Conservation (phyloP, 345 rosid genomes). For the Lumnitzera littorea region DNA sequence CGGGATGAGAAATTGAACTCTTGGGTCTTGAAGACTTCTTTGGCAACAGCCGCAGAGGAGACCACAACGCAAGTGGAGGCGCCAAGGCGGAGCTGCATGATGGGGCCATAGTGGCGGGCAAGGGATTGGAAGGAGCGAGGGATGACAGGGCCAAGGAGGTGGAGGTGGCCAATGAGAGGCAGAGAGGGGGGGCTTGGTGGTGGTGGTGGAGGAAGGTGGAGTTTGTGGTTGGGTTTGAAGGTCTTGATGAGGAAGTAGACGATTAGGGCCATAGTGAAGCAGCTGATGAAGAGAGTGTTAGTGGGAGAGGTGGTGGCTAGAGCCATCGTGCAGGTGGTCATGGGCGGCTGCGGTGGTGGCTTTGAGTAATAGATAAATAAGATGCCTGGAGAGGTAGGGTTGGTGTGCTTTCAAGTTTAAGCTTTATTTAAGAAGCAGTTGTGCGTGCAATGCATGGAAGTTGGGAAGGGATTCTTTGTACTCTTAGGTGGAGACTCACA, state of each 20-base stretch:
- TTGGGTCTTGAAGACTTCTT: conserved; percentile 22
- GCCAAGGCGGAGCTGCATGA: conserved; percentile 26
- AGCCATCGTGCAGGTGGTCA: too few relatives aligned
- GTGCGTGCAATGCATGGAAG: too few relatives aligned
- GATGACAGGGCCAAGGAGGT: conserved; percentile 22
- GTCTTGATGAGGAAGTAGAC: conserved; percentile 10
- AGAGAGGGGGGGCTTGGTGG: conserved; percentile 38
- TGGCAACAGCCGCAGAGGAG: conserved; percentile 16
- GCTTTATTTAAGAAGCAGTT: too few relatives aligned
- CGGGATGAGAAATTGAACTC: conserved; percentile 28
- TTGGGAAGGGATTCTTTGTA: too few relatives aligned
- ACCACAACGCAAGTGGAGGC: conserved; percentile 19
- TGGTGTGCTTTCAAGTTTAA: too few relatives aligned
- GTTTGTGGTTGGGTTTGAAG: neutral
- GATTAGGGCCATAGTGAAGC: conserved; percentile 17
- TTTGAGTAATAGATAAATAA: too few relatives aligned
- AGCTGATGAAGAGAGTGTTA: conserved; percentile 13
- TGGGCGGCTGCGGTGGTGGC: too few relatives aligned
- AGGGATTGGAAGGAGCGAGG: conserved; percentile 21
- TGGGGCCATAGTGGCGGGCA: conserved; percentile 23
- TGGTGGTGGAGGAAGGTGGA: conserved; percentile 18
- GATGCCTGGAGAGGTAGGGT: too few relatives aligned
- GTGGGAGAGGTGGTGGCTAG: neutral
- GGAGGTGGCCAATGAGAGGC: conserved; percentile 40
- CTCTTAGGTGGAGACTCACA: too few relatives aligned